Base-by-base conservation (phyloP, 2,329 filamentous ascomycete species). In the Fusarium subtropicale region DNA sequence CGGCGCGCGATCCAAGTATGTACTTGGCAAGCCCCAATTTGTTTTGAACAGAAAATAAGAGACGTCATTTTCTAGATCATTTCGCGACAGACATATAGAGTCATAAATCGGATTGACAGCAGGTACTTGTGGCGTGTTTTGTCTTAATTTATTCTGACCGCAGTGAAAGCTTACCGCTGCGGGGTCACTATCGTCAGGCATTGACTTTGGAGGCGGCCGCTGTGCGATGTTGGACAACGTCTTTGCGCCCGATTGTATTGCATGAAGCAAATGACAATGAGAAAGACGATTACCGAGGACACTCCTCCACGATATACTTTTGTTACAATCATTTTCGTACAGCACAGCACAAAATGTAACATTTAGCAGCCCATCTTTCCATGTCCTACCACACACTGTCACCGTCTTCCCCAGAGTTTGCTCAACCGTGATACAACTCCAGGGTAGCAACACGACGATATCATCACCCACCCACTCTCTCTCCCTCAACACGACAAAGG, bases 301-400 rank as follows among this genome's bases (percentile, higher is more conserved):
- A 24, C 1, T 11, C 13, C 7, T 11, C 0, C 7, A 16, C 12
- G 1, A 24, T 8, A 15, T 16, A 9, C 15, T 24, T 10, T 10
- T 24, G 5, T 2, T 5, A 18, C 39, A 0, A 16, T 12, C 1
- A 2, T 7, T 26, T 11, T 5, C 4, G 15, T 16, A 12, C 1
- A 10, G 12, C 8, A 7, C 3, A 16, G 2, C 3, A 18, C 9
- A 44, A 18, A 26, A 3, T 18, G 15, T 8, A 15, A 6, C 2
- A 1, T 42, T 11, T 3, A 26, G 6, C 0, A 4, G 5, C 2
- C 5, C 10, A 22, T 3, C 4, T 18, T 12, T 0, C 13, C n/a
- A 0, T 39, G 1, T 13, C 4, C 12, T 1, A 18, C 15, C 26
- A 26, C 22, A 42, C 39, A 1, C 5, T 10, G 9, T 24, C 4